Base-by-base conservation (phyloP, 768 basidiomycete genomes). In the Naganishia randhawae region DNA sequence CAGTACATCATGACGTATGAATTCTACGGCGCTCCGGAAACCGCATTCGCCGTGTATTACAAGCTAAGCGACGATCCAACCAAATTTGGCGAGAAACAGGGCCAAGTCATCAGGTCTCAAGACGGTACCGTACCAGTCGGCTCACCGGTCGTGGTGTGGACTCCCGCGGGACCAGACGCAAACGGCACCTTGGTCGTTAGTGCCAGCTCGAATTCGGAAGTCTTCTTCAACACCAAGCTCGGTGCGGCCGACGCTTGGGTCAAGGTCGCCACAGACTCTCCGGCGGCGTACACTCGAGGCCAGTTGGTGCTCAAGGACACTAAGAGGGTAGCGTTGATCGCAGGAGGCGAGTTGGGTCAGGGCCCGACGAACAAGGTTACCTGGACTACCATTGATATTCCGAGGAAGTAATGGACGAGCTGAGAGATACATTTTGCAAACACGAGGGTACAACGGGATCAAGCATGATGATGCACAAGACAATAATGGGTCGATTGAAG, bases 1-100 rank as follows among this genome's bases (percentile, higher is more conserved):
- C 35, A 52, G 25, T 72, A 70, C 37, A 55, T 72, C 69, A 61
- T 68, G 69, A 72, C 71, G 41, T 72, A 72, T 62, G 71, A 72
- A 41, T 57, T 68, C 50, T 66, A 63, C 37, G 71, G 71, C 35
- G 71, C 69, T 3, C 66, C 69, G 1, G 71, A 65, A 33, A 14
- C 14, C 53, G 33, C 39, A n/a, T 73, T 71, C 54, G 52, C 72
- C 25, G 70, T 71, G 11, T 71, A 73, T 67, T 71, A 66, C 72
- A 73, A 73, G 67, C 65, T 73, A 39, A 39, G 63, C 42, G 32
- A 35, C 32, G 50, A 69, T 66, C 72, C 72, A 0, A 57, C 68
- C 14, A 32, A 35, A 41, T 73, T 73, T 63, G 67, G 62, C 33
- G 8, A 39, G n/a, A 57, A 53, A n/a, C 31, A 39, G 3, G 69